phyloP scores from a whole-genome alignment of 305 asterid species.

The Fraxinus albicans region DNA sequence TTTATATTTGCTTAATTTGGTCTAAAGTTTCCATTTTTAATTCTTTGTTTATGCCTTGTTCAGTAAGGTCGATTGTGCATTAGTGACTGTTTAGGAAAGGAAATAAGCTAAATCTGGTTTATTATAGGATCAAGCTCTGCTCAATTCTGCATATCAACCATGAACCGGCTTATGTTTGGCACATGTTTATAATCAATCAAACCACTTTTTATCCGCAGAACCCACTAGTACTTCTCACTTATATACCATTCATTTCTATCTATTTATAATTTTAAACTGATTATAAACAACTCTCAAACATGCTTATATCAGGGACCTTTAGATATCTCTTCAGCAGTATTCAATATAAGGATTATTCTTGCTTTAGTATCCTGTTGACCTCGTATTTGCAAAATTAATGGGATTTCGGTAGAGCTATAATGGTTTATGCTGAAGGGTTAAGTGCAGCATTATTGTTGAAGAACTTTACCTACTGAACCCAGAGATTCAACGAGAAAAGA shows the following conservation, averaged over 20 bases:
- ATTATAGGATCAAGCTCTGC: background rate
- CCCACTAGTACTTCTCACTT: background rate
- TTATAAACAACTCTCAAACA: background rate
- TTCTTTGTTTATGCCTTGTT: constrained; percentile 1
- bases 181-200: background rate
- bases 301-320: background rate
- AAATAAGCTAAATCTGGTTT: background rate
- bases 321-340: background rate
- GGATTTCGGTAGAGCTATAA: background rate
- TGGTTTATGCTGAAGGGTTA: background rate
- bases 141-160: background rate
- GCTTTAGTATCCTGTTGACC: background rate
- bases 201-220: background rate
- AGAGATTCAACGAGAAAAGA: background rate
- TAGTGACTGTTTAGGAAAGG: background rate
- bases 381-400: background rate
- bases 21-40: constrained; percentile 12
- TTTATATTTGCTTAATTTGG: background rate
- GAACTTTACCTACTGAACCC: background rate
- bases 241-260: background rate
- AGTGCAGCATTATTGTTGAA: background rate
- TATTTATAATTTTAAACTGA: background rate
- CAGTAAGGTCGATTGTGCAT: background rate
- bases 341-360: background rate
- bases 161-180: background rate